Conservation (phyloP, 306 rosid genomes). For the Sicyos baderoa region DNA sequence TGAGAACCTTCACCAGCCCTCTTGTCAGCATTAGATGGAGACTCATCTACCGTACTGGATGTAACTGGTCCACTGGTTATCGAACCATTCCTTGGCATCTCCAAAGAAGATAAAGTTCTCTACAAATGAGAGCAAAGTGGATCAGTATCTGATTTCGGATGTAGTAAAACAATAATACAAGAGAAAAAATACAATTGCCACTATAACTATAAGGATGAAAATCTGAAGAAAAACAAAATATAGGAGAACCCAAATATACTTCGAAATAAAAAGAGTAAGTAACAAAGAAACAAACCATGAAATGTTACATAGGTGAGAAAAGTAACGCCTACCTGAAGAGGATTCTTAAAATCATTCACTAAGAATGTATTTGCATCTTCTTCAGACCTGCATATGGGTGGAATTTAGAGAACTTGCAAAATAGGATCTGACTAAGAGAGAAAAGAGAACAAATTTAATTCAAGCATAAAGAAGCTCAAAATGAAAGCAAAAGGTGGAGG, state of each 20-base stretch:
- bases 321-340: constrained; percentile 61
- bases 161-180: constrained; percentile 5
- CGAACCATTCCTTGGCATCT: constrained; percentile 75
- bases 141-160: constrained; percentile 8
- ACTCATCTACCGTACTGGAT: constrained; percentile 34
- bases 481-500: background rate
- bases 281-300: background rate
- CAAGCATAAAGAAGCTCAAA: background rate
- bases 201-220: background rate
- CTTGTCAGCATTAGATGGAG: constrained; percentile 41
- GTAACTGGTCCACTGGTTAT: constrained; percentile 49
- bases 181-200: background rate
- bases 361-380: constrained; percentile 84
- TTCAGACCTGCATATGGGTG: constrained; percentile 55
- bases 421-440: constrained; percentile 3
- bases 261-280: background rate
- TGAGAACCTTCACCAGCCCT: constrained; percentile 34
- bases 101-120: constrained; percentile 92
- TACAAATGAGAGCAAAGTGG: constrained; percentile 33
- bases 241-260: background rate
- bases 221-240: constrained; percentile 4
- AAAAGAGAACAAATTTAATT: background rate
- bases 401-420: constrained; percentile 16
- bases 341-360: constrained; percentile 84
- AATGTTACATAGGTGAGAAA: background rate